phyloP scores from a whole-genome alignment of 1,139 yeast species.

The Magnusiomyces paraingens region DNA sequence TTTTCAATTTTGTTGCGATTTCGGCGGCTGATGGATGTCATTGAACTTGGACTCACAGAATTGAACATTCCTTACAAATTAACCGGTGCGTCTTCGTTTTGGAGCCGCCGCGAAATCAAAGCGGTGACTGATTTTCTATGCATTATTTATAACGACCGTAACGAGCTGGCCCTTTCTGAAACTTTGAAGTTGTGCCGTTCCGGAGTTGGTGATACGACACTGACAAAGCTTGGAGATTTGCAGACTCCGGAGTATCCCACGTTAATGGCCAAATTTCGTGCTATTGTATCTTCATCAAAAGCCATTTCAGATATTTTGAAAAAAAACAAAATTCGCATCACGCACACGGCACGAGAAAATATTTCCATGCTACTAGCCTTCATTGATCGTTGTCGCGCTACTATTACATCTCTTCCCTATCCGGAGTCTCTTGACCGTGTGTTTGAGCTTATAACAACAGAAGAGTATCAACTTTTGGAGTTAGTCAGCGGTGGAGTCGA shows the following conservation, averaged over 20 bases:
- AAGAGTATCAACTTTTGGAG: too few relatives aligned
- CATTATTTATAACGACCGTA: slow-evolving; percentile 47
- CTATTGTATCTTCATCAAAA: neutral
- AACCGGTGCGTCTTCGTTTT: slow-evolving; percentile 14
- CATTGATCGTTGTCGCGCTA: too few relatives aligned
- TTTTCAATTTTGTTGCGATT: slow-evolving; percentile 68
- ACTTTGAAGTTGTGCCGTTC: slow-evolving; percentile 46
- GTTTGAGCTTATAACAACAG: too few relatives aligned
- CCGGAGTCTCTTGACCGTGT: too few relatives aligned
- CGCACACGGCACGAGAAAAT: slow-evolving; percentile 6
- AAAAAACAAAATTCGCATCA: neutral
- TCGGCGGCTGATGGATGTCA: slow-evolving; percentile 46
- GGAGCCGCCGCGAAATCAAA: slow-evolving; percentile 11
- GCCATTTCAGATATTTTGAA: neutral
- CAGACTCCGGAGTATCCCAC: neutral
- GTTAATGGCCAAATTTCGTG: neutral
- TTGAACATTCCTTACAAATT: slow-evolving; percentile 57
- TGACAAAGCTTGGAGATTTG: neutral
- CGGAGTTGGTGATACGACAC: slow-evolving; percentile 1
- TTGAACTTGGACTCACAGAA: slow-evolving; percentile 57
- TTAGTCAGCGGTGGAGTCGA: too few relatives aligned
- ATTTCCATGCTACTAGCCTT: neutral
- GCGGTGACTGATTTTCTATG: slow-evolving; percentile 56
- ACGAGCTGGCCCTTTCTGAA: slow-evolving; percentile 52
- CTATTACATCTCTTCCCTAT: too few relatives aligned